Evolutionary conservation across 768 basidiomycete genomes (phyloP).

Genomic region (Cystobasidium onofrii): DNA sequence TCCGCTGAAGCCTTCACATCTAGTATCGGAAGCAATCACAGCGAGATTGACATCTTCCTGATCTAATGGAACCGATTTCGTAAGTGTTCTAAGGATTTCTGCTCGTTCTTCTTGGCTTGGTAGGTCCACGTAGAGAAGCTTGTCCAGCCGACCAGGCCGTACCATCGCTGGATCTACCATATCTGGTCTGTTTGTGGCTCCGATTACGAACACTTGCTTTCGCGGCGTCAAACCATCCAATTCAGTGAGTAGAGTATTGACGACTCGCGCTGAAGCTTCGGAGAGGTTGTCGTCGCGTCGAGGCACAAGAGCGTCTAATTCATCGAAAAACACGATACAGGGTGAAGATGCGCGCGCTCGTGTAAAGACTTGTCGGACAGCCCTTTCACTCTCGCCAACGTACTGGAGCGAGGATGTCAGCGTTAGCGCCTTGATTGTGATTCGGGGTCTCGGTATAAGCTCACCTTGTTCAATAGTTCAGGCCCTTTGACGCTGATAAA

Average conservation of each 20-base stretch:
- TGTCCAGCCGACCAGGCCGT: constrained; percentile 81
- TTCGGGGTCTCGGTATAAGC: too few species aligned
- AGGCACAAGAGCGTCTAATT: constrained; percentile 90
- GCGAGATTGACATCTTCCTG: constrained; percentile 55
- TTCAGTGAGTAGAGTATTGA: constrained; percentile 86
- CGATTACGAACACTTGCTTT: constrained; percentile 72
- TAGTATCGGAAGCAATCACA: constrained; percentile 60
- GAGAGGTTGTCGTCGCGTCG: constrained; percentile 71
- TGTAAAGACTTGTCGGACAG: constrained; percentile 87
- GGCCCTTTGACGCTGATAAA: constrained; percentile 98
- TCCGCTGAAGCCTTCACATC: constrained; percentile 74
- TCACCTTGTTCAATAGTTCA: constrained; percentile 88
- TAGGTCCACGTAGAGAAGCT: constrained; percentile 94
- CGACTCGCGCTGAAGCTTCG: constrained; percentile 56
- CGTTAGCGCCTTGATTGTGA: too few species aligned
- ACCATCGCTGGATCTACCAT: constrained; percentile 87
- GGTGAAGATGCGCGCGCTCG: constrained; percentile 87
- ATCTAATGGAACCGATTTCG: constrained; percentile 67
- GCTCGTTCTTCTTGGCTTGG: constrained; percentile 75
- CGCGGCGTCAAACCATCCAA: constrained; percentile 63
- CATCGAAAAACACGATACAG: constrained; percentile 90
- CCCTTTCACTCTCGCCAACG: constrained; percentile 92
- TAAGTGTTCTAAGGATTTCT: constrained; percentile 73
- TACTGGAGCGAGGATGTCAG: constrained; percentile 54
- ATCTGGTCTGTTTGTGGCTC: constrained; percentile 90